Base-by-base conservation (phyloP, 2,329 filamentous ascomycete genomes). In the Fonsecaea monophora region DNA sequence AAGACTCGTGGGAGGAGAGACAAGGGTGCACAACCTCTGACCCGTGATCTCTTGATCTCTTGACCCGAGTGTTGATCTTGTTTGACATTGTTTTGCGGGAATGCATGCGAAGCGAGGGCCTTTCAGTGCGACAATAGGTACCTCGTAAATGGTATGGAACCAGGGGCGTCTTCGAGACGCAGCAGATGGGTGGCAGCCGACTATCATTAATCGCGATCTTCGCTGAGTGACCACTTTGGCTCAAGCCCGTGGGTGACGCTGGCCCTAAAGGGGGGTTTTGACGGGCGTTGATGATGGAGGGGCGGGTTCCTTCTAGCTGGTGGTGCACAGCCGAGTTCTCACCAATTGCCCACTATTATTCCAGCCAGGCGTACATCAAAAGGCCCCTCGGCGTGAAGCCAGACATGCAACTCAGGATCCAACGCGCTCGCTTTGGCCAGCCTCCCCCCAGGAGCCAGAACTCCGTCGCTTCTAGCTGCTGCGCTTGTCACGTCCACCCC, bases 401-500 rank as follows among this genome's bases (percentile, higher is more conserved):
- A 59, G 37, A 58, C 64, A 54, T 55, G 63, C 59, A 57, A 34
- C 55, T 45, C 56, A 54, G 42, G 53, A 59, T 61, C 48, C 58
- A 40, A 40, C 38, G 45, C 57, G 48, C 37, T 60, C 50, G 50
- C 37, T 45, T 13, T 63, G 60, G 53, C 60, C 60, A 9, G 30
- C 15, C 45, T 25, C 38, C 6, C 50, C 50, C 59, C 18, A 34
- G 32, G 21, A 48, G 54, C 45, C 48, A 34, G 37, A n/a, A 45
- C 10, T 54, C 12, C 50, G 42, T 65, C 62, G 62, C 62, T 56
- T 65, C 48, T 65, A 25, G 40, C 48, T 60, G 56, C 56, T 30
- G 42, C 55, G 60, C 50, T 38, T 62, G 60, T 53, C 32, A 45
- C 54, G 62, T 48, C 62, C n/a, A 53, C 62, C 57, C 62, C 62